These are phyloP conservation scores for Serendipita indica DNA, from an alignment of 768 basidiomycete species.

Conservation along the genomic window DNA sequence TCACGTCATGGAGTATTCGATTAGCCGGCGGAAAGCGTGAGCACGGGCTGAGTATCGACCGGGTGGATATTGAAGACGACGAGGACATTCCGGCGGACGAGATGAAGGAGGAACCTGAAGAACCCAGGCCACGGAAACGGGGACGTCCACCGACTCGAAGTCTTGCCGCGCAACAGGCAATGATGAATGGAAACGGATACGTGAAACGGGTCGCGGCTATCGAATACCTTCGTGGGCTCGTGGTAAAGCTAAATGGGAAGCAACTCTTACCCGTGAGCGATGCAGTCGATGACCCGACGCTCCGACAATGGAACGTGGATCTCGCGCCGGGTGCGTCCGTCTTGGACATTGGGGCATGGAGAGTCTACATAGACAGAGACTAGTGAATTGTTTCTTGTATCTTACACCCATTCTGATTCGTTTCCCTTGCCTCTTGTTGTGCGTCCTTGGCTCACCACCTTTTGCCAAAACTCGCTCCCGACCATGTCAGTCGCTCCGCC, in stretches of 20 bases:
- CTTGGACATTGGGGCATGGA: constrained; percentile 46
- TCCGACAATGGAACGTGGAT: constrained; percentile 47
- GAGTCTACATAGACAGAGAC: not conserved
- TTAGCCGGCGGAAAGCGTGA: constrained; percentile 36
- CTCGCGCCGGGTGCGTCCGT: constrained; percentile 43
- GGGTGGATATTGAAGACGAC: constrained; percentile 48
- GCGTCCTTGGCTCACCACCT: not conserved
- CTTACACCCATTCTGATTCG: not conserved
- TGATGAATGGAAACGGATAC: constrained; percentile 23
- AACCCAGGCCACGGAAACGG: constrained; percentile 27
- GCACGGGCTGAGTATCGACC: constrained; percentile 36
- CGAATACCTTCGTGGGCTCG: constrained; percentile 32
- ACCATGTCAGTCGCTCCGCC: constrained; percentile 32
- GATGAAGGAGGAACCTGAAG: constrained; percentile 33
- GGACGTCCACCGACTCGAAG: constrained; percentile 23
- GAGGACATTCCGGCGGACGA: constrained; percentile 27
- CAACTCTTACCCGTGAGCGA: constrained; percentile 21
- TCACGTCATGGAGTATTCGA: constrained; percentile 56
- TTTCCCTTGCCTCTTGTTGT: not conserved
- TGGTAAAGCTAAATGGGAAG: constrained; percentile 49
- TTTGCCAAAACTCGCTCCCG: not conserved
- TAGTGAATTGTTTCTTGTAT: not conserved
- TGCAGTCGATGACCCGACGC: constrained; percentile 30
- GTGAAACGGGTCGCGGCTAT: constrained; percentile 33
- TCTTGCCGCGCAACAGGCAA: constrained; percentile 19